A percentile compares a stretch with the other conserved stretches of the same genome.
These are phyloP conservation scores for Ustilago curta DNA, from an alignment of 1,284 basidiomycete genomes.

Conservation along the genomic window DNA sequence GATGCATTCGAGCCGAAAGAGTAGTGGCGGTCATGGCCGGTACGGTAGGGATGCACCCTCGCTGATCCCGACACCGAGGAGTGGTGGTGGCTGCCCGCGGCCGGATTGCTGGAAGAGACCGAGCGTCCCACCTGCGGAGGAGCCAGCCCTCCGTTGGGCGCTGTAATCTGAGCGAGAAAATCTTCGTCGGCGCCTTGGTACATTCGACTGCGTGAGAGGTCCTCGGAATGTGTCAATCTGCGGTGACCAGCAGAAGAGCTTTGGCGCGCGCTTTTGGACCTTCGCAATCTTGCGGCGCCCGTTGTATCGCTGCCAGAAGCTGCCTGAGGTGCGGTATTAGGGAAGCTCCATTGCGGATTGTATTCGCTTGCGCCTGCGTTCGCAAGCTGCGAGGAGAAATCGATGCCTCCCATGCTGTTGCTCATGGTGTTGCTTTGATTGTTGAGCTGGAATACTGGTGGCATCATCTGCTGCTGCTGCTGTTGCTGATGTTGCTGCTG, in stretches of 20 bases:
- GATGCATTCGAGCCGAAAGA: slow-evolving; percentile 53
- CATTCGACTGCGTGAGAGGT: slow-evolving; percentile 51
- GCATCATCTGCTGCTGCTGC: slow-evolving; percentile 29
- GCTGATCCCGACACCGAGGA: slow-evolving; percentile 26
- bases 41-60: slow-evolving; percentile 47
- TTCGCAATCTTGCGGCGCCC: slow-evolving; percentile 21
- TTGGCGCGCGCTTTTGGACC: slow-evolving; percentile 33
- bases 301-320: slow-evolving; percentile 6
- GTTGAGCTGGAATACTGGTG: slow-evolving; percentile 40
- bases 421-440: slow-evolving; percentile 29
- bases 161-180: slow-evolving; percentile 58
- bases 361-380: slow-evolving; percentile 26
- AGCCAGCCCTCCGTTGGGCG: slow-evolving; percentile 58
- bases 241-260: slow-evolving; percentile 42
- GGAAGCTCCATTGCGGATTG: slow-evolving; percentile 48
- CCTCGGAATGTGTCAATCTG: slow-evolving; percentile 56
- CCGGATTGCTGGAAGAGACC: slow-evolving; percentile 29
- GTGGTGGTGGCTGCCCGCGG: slow-evolving; percentile 20
- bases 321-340: slow-evolving; percentile 13
- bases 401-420: slow-evolving; percentile 19
- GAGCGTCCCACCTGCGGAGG: slow-evolving; percentile 49
- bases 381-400: slow-evolving; percentile 22
- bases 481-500: slow-evolving; percentile 19
- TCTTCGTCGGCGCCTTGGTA: slow-evolving; percentile 46
- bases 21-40: slow-evolving; percentile 50